Evolutionary conservation across 495 filamentous ascomycete genomes (phyloP).

Genomic region (Xylaria castorea): DNA sequence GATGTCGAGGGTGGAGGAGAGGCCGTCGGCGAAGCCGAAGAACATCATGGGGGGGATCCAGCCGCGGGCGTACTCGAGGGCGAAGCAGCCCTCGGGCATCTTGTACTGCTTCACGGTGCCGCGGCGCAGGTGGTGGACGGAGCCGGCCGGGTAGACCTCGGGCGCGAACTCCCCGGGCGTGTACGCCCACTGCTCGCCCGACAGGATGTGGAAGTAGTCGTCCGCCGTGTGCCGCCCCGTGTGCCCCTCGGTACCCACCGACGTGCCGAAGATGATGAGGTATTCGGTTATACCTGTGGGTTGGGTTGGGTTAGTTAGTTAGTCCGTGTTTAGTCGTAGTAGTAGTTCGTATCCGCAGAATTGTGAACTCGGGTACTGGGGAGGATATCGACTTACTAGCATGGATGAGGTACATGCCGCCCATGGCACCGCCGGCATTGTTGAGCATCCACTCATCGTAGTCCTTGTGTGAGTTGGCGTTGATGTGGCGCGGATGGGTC

Average conservation of each 20-base stretch:
- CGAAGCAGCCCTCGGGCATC: conserved; percentile 81
- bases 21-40: conserved; percentile 83
- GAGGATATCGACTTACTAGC: conserved; percentile 60
- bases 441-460: conserved; percentile 73
- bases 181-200: conserved; percentile 75
- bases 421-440: conserved; percentile 87
- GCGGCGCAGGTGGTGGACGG: conserved; percentile 77
- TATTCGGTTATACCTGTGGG: conserved; percentile 73
- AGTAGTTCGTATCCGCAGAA: too few relatives aligned
- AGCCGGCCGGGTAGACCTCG: conserved; percentile 76
- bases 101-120: conserved; percentile 85
- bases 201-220: conserved; percentile 91
- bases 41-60: conserved; percentile 91
- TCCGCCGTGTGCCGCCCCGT: conserved; percentile 85
- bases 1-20: conserved; percentile 78
- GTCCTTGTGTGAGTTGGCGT: conserved; percentile 48
- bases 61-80: conserved; percentile 85
- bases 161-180: conserved; percentile 71
- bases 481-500: conserved; percentile 58
- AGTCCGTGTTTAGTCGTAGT: too few relatives aligned
- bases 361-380: background rate
- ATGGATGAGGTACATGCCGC: conserved; percentile 88
- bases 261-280: conserved; percentile 81
- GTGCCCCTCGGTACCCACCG: conserved; percentile 89
- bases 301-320: too few relatives aligned